Conservation (phyloP, 495 filamentous ascomycete species). For the Choiromyces venosus region DNA sequence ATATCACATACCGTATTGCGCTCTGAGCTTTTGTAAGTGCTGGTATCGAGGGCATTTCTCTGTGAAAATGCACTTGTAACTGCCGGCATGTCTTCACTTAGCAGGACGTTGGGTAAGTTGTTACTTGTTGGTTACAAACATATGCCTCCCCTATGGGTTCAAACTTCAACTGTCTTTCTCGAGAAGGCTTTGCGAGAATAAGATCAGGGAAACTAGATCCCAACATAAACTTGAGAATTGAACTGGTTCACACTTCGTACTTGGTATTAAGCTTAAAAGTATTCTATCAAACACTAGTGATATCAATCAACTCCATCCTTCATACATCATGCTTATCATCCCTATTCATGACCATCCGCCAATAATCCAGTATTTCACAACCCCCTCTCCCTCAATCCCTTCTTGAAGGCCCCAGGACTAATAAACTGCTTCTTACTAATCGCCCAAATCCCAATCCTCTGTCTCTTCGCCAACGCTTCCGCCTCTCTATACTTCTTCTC, state of each 20-base stretch:
- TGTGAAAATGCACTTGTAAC: background rate
- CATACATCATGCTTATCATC: background rate
- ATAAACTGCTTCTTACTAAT: constrained; percentile 56
- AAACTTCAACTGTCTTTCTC: background rate
- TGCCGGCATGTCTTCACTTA: background rate
- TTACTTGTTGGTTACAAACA: no score
- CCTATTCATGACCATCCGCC: background rate
- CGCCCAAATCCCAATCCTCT: constrained; percentile 71
- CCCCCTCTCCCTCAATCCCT: constrained; percentile 47
- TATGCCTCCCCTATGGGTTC: no score
- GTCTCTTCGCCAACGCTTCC: constrained; percentile 64
- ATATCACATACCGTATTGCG: background rate
- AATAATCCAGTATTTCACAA: background rate
- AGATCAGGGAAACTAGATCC: background rate
- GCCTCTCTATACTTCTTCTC: constrained; percentile 62
- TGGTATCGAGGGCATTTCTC: background rate
- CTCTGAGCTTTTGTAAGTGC: background rate
- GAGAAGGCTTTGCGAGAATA: background rate
- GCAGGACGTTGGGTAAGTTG: background rate
- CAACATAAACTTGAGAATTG: background rate
- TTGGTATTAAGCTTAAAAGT: background rate
- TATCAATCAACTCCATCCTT: background rate
- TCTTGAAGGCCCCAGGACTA: constrained; percentile 84
- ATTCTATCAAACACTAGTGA: background rate
- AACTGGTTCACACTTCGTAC: background rate